Conservation (phyloP, 73 alveolate genomes). For the Paramecium tetraurelia region DNA sequence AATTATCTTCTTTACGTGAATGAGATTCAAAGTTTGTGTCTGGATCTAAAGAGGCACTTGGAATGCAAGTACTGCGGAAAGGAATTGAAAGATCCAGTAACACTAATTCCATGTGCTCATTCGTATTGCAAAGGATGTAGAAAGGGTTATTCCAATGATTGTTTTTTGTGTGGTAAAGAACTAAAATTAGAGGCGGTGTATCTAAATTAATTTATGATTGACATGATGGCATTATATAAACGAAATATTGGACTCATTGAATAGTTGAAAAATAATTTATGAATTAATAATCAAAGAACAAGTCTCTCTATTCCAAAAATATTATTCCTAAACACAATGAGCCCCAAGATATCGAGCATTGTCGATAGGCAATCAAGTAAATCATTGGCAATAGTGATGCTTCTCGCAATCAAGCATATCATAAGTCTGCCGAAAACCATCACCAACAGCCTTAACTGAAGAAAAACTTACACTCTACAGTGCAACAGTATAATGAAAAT, state of each 20-base stretch:
- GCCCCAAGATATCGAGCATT: background rate
- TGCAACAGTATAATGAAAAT: background rate
- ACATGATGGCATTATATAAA: background rate
- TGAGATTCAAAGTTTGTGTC: background rate
- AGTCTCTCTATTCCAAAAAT: background rate
- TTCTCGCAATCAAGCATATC: background rate
- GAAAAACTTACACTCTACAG: background rate
- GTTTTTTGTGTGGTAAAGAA: background rate
- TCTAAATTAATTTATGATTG: slow-evolving; percentile 11
- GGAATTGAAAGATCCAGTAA: background rate
- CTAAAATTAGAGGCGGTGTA: slow-evolving; percentile 9
- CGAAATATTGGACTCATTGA: background rate
- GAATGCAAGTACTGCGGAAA: background rate
- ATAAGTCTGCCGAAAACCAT: background rate
- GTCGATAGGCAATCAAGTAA: background rate
- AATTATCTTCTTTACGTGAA: background rate
- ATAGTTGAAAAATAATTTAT: slow-evolving; percentile 12
- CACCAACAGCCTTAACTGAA: background rate
- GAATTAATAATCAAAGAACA: slow-evolving; percentile 16
- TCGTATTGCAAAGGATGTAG: background rate
- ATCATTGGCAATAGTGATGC: background rate
- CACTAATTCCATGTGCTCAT: slow-evolving; percentile 27
- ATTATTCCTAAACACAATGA: background rate
- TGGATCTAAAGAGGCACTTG: background rate
- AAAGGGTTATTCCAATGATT: background rate